phyloP scores from a whole-genome alignment of 768 basidiomycete genomes.

The Hericium coralloides region DNA sequence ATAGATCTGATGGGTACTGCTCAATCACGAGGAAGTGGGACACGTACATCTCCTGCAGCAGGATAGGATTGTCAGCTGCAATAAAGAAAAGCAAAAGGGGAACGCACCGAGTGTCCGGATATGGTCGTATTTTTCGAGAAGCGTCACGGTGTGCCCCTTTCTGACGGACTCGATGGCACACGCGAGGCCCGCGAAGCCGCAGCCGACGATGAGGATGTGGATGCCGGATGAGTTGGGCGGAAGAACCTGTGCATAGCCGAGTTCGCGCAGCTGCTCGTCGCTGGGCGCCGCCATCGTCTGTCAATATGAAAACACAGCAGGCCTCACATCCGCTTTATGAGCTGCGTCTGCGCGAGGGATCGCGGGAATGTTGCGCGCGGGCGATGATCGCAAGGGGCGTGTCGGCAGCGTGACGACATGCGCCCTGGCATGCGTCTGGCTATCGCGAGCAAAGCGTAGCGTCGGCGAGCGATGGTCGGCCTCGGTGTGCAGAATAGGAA shows the following conservation, averaged over 20 bases:
- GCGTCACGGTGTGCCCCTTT: conserved; percentile 15
- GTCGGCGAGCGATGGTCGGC: not conserved
- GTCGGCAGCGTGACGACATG: not conserved
- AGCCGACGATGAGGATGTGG: conserved; percentile 17
- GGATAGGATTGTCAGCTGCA: not conserved
- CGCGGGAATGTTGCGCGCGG: no score
- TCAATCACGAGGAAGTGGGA: not conserved
- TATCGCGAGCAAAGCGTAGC: not conserved
- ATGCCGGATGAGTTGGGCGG: conserved; percentile 6
- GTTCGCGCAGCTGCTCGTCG: not conserved
- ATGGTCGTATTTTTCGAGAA: conserved; percentile 17
- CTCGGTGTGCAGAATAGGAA: not conserved
- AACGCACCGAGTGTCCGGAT: conserved; percentile 12
- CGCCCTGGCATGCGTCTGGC: not conserved
- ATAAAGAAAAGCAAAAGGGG: not conserved
- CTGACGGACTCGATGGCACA: conserved; percentile 21
- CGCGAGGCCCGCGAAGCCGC: conserved; percentile 20
- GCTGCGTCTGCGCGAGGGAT: no score
- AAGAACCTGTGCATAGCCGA: not conserved
- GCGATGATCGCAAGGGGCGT: not conserved
- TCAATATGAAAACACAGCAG: no score
- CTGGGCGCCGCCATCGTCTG: not conserved
- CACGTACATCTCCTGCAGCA: conserved; percentile 11
- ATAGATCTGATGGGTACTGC: not conserved
- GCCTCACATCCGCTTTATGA: no score